Evolutionary conservation across 164 flowering plant genomes (phyloP), one percentile per base, ranked within the genome.

Genomic region (Umbellularia californica): DNA sequence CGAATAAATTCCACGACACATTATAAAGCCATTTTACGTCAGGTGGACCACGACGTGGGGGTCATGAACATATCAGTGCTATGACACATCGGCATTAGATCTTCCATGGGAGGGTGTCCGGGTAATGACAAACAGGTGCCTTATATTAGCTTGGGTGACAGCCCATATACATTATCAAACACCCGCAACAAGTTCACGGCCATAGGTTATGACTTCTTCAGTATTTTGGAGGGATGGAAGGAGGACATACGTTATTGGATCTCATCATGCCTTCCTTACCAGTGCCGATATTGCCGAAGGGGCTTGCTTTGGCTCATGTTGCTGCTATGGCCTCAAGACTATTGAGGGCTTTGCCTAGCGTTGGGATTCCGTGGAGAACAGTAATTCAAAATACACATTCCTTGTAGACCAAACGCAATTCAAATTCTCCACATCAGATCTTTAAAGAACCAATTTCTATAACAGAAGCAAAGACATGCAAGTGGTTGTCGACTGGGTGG

Each of bases 401-500:
- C 22, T 75, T 20, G 77, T 62, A 0, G 72, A 75, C 11, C 20
- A 35, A 23, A n/a, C 19, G 1, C 20, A 55, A 10, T 75, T 20
- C 72, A 69, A 35, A 2, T 69, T 75, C 72, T 11, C 27, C 3
- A 66, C 20, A 3, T n/a, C 27, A 7, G 28, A 58, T 58, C 55
- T 75, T 50, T 3, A 52, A 11, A 12, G 28, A 5, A n/a, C 12
- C 3, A 15, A 63, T 41, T 63, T 63, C 17, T 5, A 15, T 24
- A 0, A n/a, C 7, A 41, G 23, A 19, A 9, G 20, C 5, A 65
- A 24, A 60, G 15, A n/a, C 15, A 35, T 41, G 7, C 68, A 68
- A 13, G 28, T 64, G 6, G 84, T 84, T 19, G 68, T 87, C n/a
- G 91, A 88, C 50, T 87, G 95, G 91, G 75, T 78, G 0, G 24